Conservation (phyloP, 805 yeast genomes). For the Debaryomyces tyrocola region DNA sequence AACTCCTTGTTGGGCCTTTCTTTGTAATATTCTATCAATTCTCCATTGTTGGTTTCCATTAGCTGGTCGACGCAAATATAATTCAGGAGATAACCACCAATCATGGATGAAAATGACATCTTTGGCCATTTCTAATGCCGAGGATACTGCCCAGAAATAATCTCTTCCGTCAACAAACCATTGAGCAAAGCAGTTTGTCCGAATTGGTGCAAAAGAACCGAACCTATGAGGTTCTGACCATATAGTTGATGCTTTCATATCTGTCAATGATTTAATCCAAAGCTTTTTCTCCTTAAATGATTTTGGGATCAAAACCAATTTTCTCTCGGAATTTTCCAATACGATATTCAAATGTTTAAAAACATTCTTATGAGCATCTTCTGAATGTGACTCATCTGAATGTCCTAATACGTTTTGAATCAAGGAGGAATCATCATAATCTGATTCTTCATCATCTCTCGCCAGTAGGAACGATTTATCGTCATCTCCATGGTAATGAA, state of each 20-base stretch:
- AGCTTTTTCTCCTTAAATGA: slow-evolving; percentile 62
- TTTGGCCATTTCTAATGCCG: slow-evolving; percentile 89
- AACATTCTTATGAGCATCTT: slow-evolving; percentile 40
- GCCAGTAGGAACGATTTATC: slow-evolving; percentile 4
- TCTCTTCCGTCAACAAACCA: slow-evolving; percentile 98
- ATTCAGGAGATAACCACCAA: slow-evolving; percentile 98
- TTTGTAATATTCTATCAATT: slow-evolving; percentile 79
- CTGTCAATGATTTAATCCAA: slow-evolving; percentile 75
- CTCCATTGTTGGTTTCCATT: slow-evolving; percentile 94
- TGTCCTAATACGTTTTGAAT: slow-evolving; percentile 23
- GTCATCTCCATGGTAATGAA: slow-evolving; percentile 48
- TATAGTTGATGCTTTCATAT: slow-evolving; percentile 63
- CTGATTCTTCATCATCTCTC: slow-evolving; percentile 41
- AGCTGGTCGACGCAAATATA: slow-evolving; percentile 90
- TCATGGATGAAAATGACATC: slow-evolving; percentile 94
- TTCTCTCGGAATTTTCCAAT: slow-evolving; percentile 75
- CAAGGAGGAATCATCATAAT: slow-evolving; percentile 43
- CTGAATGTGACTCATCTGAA: slow-evolving; percentile 20
- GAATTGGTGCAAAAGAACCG: slow-evolving; percentile 87
- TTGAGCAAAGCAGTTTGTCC: slow-evolving; percentile 84
- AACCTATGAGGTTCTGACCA: slow-evolving; percentile 82
- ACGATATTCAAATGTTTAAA: slow-evolving; percentile 53
- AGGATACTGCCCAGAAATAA: slow-evolving; percentile 92
- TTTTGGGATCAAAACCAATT: slow-evolving; percentile 67
- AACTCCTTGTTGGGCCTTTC: slow-evolving; percentile 93